phyloP scores from a whole-genome alignment of 495 filamentous ascomycete species.

The Penicillium arizonense region DNA sequence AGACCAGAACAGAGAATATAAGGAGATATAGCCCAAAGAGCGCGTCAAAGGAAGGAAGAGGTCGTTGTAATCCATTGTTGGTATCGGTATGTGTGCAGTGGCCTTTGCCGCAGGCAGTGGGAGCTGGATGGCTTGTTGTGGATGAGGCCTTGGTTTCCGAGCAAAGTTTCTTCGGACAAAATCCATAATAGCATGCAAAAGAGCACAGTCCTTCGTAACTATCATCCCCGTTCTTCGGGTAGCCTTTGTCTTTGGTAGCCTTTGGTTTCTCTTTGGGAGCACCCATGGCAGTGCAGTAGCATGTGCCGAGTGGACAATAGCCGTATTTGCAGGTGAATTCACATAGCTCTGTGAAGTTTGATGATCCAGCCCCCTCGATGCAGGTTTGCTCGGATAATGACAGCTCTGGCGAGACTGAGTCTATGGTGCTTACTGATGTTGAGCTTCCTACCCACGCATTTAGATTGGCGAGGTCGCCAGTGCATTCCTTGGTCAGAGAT shows the following conservation, averaged over 20 bases:
- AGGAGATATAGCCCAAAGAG: no score
- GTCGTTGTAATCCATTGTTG: no score
- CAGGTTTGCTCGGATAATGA: constrained; percentile 13
- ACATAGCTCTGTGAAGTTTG: constrained; percentile 17
- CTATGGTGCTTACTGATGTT: constrained; percentile 5
- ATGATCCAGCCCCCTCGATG: constrained; percentile 6
- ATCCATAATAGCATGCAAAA: constrained; percentile 15
- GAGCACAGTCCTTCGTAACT: constrained; percentile 13
- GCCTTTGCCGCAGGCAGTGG: no score
- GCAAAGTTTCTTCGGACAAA: constrained; percentile 2
- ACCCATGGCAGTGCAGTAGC: constrained; percentile 19
- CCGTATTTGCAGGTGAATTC: constrained; percentile 16
- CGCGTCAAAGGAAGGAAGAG: no score
- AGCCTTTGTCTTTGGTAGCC: constrained; percentile 5
- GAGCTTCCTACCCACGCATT: constrained; percentile 48
- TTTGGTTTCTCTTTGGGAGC: constrained; percentile 3
- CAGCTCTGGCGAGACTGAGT: neutral
- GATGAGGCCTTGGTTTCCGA: no score
- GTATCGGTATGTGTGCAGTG: no score
- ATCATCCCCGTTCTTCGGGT: constrained; percentile 7
- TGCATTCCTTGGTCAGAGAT: constrained; percentile 43
- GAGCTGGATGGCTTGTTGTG: no score
- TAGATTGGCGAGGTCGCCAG: constrained; percentile 50
- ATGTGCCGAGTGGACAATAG: constrained; percentile 18
- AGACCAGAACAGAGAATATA: no score